Conservation (phyloP, 345 rosid species). For the Dipteronia sinensis region DNA sequence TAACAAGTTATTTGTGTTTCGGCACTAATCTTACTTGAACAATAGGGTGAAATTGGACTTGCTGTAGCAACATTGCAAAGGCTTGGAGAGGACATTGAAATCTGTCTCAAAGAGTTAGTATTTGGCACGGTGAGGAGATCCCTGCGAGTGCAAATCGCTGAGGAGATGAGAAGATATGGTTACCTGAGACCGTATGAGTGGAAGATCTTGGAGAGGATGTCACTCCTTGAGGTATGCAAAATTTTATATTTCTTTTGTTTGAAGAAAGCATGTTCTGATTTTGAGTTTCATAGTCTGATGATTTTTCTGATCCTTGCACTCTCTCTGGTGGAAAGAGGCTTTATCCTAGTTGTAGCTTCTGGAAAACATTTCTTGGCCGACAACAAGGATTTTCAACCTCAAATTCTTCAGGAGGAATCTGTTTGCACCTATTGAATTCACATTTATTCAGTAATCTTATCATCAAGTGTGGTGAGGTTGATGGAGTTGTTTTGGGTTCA, state of each 20-base stretch:
- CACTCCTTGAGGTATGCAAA: conserved; percentile 78
- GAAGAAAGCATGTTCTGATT: conserved; percentile 21
- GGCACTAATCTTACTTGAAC: conserved; percentile 40
- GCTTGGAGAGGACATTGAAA: conserved; percentile 91
- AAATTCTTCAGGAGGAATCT: conserved; percentile 44
- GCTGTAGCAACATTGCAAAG: conserved; percentile 87
- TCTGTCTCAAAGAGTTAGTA: conserved; percentile 82
- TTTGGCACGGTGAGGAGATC: conserved; percentile 90
- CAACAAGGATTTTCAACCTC: conserved; percentile 47
- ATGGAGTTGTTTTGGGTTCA: conserved; percentile 90
- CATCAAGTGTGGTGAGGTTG: conserved; percentile 92
- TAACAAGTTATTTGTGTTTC: conserved; percentile 23
- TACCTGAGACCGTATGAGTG: conserved; percentile 75
- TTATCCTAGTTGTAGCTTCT: conserved; percentile 91
- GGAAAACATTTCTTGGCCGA: conserved; percentile 73
- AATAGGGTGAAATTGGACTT: conserved; percentile 86
- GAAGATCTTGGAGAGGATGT: conserved; percentile 73
- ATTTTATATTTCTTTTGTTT: conserved; percentile 20
- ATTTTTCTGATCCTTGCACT: conserved; percentile 31
- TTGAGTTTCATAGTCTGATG: conserved; percentile 22
- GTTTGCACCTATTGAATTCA: conserved; percentile 51
- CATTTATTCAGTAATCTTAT: conserved; percentile 38
- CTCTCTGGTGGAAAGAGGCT: conserved; percentile 64
- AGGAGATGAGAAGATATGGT: conserved; percentile 76
- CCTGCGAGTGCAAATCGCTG: conserved; percentile 71